Percentiles rank a stretch among this genome's conserved stretches.
Evolutionary conservation across 768 basidiomycete genomes (phyloP).

Genomic region (Mycena filopes): DNA sequence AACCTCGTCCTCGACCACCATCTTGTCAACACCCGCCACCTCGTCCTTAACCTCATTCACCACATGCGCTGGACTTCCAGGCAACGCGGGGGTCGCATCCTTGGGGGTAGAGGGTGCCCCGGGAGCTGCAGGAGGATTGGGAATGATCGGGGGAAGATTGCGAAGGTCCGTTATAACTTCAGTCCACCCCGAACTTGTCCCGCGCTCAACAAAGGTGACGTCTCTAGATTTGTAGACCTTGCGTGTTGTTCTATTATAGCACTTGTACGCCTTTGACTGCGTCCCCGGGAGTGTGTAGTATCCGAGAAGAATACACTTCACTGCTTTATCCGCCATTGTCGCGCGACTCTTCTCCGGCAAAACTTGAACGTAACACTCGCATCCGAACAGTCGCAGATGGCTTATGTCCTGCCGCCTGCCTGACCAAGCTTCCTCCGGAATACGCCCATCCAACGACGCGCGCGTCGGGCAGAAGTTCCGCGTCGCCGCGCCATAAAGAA

Average conservation of each 20-base stretch:
- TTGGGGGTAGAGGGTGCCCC: conserved; percentile 6
- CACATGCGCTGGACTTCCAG: neutral
- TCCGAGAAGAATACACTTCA: conserved; percentile 5
- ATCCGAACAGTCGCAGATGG: conserved; percentile 7
- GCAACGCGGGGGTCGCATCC: neutral
- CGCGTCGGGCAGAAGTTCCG: conserved; percentile 7
- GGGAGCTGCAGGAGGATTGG: neutral
- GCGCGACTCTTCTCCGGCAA: neutral
- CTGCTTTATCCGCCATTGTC: neutral
- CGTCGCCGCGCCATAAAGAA: neutral
- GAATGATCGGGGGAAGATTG: conserved; percentile 3
- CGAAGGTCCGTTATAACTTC: conserved; percentile 18
- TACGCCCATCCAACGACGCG: conserved; percentile 1
- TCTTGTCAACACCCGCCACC: neutral
- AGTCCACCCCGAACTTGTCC: conserved; percentile 8
- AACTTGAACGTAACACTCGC: neutral
- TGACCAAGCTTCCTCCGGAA: conserved; percentile 10
- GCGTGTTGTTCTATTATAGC: neutral
- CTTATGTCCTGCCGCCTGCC: neutral
- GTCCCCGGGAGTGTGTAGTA: conserved; percentile 10
- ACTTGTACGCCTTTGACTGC: conserved; percentile 15
- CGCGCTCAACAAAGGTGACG: conserved; percentile 4
- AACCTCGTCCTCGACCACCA: neutral
- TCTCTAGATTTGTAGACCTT: conserved; percentile 12
- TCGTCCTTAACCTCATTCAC: neutral